phyloP scores from a whole-genome alignment of 2,329 filamentous ascomycete species.

The Penicillium sp. region DNA sequence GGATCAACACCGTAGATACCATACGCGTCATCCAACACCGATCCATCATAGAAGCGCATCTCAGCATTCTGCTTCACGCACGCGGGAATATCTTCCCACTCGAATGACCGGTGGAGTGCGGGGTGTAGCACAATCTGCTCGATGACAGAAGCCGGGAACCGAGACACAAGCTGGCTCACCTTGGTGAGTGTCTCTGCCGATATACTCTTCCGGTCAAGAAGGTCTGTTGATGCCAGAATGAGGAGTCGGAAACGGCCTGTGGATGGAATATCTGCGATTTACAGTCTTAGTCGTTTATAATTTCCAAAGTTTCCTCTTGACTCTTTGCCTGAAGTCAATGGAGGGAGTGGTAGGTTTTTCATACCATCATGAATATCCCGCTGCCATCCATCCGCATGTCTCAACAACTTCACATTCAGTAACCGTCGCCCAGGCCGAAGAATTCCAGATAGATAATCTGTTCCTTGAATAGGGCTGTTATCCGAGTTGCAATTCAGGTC shows the following conservation, averaged over 20 bases:
- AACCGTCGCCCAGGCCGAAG: constrained; percentile 37
- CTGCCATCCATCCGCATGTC: constrained; percentile 38
- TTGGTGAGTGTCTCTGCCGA: constrained; percentile 26
- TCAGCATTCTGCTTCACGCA: constrained; percentile 36
- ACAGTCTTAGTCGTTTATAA: neutral
- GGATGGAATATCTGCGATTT: constrained; percentile 33
- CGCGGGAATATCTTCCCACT: constrained; percentile 33
- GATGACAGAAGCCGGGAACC: constrained; percentile 29
- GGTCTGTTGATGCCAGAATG: constrained; percentile 34
- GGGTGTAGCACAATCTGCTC: constrained; percentile 40
- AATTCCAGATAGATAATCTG: constrained; percentile 36
- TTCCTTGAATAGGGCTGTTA: constrained; percentile 30
- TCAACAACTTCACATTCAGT: constrained; percentile 31
- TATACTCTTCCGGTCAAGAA: constrained; percentile 29
- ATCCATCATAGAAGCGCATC: constrained; percentile 37
- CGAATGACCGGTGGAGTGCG: constrained; percentile 26
- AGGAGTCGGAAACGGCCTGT: constrained; percentile 41
- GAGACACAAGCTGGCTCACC: constrained; percentile 23
- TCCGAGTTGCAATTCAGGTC: neutral
- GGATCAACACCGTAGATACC: constrained; percentile 35
- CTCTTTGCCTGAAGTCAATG: neutral
- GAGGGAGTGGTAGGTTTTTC: neutral
- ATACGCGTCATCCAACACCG: constrained; percentile 38
- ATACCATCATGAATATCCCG: constrained; percentile 40
- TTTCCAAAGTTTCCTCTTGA: neutral